These are phyloP conservation scores for Clausena lansium DNA, from an alignment of 345 rosid species.

Conservation along the genomic window DNA sequence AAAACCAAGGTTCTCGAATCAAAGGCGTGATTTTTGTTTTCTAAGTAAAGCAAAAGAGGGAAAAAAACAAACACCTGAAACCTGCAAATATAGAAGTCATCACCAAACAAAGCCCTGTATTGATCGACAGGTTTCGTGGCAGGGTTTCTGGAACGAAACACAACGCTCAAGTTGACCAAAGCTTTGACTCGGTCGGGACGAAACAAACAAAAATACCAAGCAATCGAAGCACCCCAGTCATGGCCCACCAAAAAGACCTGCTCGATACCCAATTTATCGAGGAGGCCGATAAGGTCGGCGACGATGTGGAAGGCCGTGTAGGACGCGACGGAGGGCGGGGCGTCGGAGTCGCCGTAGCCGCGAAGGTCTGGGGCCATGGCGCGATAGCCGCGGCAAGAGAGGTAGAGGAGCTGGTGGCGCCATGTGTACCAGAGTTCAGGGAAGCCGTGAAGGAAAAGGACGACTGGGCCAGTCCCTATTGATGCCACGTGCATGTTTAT, in stretches of 20 bases:
- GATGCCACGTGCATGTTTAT: slow-evolving; percentile 12
- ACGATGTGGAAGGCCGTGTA: slow-evolving; percentile 30
- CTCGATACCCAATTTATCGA: slow-evolving; percentile 18
- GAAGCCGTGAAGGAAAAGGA: slow-evolving; percentile 43
- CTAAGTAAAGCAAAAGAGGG: too few relatives aligned
- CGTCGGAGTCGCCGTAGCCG: slow-evolving; percentile 37
- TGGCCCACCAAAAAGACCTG: slow-evolving; percentile 14
- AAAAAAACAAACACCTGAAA: slow-evolving; percentile 24
- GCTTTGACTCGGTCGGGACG: slow-evolving; percentile 32
- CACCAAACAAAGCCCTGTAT: slow-evolving; percentile 27
- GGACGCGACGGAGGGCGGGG: slow-evolving; percentile 22
- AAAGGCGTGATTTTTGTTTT: too few relatives aligned
- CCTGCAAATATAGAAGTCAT: slow-evolving; percentile 37
- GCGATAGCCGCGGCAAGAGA: slow-evolving; percentile 29
- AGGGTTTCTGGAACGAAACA: slow-evolving; percentile 30
- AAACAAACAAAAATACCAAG: slow-evolving; percentile 9
- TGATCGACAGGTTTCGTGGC: slow-evolving; percentile 23
- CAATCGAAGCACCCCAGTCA: slow-evolving; percentile 12
- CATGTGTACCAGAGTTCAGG: slow-evolving; percentile 38
- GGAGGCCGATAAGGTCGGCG: slow-evolving; percentile 29
- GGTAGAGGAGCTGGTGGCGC: slow-evolving; percentile 38
- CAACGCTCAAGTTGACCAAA: slow-evolving; percentile 30
- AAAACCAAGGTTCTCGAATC: neutral
- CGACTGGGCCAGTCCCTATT: slow-evolving; percentile 23
- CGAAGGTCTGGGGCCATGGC: slow-evolving; percentile 41